Conservation (phyloP, 2,329 filamentous ascomycete genomes). For the Verticillium nonalfalfae region DNA sequence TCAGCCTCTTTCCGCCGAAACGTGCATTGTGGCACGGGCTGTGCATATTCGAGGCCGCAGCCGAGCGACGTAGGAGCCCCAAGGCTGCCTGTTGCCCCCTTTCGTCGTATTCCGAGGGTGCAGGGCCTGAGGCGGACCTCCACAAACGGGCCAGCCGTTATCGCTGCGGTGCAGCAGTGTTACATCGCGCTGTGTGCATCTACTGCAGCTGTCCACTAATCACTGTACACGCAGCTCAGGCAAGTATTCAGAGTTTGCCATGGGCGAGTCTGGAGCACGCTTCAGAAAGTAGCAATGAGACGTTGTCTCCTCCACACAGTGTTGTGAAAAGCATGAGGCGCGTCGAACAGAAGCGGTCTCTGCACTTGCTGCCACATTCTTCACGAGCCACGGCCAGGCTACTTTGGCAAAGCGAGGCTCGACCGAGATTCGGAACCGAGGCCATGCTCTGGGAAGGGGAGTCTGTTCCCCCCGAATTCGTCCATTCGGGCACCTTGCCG, state of each 20-base stretch:
- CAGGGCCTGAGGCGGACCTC: not conserved
- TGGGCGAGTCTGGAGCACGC: not conserved
- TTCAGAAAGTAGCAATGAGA: not conserved
- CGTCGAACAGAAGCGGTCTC: not conserved
- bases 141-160: not conserved
- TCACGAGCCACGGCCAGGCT: not conserved
- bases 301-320: not conserved
- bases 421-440: not conserved
- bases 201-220: not conserved
- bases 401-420: not conserved
- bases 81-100: not conserved
- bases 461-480: not conserved
- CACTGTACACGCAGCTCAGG: not conserved
- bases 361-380: not conserved
- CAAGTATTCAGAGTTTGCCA: not conserved
- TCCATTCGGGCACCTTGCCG: not conserved
- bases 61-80: not conserved
- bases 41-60: not conserved
- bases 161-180: not conserved
- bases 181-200: not conserved
- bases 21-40: not conserved
- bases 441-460: not conserved
- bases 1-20: not conserved
- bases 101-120: not conserved
- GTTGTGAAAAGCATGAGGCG: not conserved